Evolutionary conservation across 495 filamentous ascomycete genomes (phyloP).

Genomic region (Letharia lupina): DNA sequence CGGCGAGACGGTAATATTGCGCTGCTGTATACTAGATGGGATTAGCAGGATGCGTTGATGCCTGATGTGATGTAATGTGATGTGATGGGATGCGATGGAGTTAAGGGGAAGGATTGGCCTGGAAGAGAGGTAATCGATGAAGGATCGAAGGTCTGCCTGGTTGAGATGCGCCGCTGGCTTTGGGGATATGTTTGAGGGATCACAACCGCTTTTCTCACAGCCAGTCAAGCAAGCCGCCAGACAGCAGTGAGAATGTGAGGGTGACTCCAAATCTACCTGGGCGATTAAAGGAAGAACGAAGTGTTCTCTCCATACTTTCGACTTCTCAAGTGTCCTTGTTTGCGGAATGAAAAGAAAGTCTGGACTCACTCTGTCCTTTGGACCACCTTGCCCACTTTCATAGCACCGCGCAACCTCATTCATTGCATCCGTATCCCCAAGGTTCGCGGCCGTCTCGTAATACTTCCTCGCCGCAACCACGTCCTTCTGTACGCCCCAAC

Average conservation of each 20-base stretch:
- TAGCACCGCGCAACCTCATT: slow-evolving; percentile 97
- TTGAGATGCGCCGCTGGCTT: neutral
- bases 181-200: neutral
- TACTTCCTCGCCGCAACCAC: slow-evolving; percentile 84
- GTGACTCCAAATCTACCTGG: neutral
- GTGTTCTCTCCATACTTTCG: neutral
- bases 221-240: slow-evolving; percentile 3
- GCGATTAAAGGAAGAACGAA: neutral
- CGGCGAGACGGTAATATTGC: slow-evolving; percentile 87
- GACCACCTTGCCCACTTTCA: slow-evolving; percentile 84
- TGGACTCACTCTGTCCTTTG: slow-evolving; percentile 88
- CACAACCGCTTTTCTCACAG: neutral
- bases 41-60: slow-evolving; percentile 31
- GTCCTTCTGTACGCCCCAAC: slow-evolving; percentile 89
- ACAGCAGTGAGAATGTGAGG: neutral
- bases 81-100: slow-evolving; percentile 20
- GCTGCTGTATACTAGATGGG: slow-evolving; percentile 65
- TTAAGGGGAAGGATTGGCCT: neutral
- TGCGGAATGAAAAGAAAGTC: neutral
- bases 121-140: neutral
- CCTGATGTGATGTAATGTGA: slow-evolving; percentile 24
- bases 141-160: neutral
- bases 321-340: neutral
- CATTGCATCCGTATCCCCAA: slow-evolving; percentile 96
- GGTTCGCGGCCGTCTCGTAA: slow-evolving; percentile 92